Percentiles rank a stretch among this genome's conserved stretches.
Conservation (phyloP, 257 asterid species). For the Plantago ovata region DNA sequence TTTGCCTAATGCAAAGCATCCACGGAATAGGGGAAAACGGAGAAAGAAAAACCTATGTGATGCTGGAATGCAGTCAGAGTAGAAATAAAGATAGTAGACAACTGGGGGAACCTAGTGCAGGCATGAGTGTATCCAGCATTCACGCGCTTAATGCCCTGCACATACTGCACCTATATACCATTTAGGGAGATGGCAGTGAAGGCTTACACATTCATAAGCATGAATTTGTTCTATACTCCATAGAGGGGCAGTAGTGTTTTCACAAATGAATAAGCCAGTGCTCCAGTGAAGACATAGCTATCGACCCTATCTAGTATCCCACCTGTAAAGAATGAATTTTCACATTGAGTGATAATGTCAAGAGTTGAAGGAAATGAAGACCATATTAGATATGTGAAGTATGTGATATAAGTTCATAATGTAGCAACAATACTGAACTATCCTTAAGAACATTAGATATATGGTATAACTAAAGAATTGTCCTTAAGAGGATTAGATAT, state of each 20-base stretch:
- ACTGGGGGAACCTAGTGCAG: slow-evolving; percentile 22
- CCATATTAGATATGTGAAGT: too few species aligned
- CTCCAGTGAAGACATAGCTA: slow-evolving; percentile 94
- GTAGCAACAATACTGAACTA: too few species aligned
- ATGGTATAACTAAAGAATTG: too few species aligned
- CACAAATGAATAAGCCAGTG: slow-evolving; percentile 84
- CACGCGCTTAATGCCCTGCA: slow-evolving; percentile 2
- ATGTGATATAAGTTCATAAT: too few species aligned
- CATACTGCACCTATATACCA: neutral
- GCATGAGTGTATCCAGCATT: slow-evolving; percentile 1
- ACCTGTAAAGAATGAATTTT: slow-evolving; percentile 37
- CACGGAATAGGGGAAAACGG: too few species aligned
- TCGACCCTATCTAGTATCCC: slow-evolving; percentile 91
- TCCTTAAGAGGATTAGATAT: too few species aligned
- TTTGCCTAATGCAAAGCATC: neutral
- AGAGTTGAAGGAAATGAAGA: neutral
- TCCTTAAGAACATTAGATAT: too few species aligned
- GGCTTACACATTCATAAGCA: neutral
- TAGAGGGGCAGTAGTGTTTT: slow-evolving; percentile 66
- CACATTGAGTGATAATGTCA: neutral
- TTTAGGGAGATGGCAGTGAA: neutral
- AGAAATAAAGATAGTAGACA: neutral
- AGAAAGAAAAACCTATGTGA: neutral
- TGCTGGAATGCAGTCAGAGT: neutral
- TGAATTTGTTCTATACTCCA: slow-evolving; percentile 50